Base-by-base conservation (phyloP, 2,329 filamentous ascomycete genomes). In the Cercospora nicotianae region DNA sequence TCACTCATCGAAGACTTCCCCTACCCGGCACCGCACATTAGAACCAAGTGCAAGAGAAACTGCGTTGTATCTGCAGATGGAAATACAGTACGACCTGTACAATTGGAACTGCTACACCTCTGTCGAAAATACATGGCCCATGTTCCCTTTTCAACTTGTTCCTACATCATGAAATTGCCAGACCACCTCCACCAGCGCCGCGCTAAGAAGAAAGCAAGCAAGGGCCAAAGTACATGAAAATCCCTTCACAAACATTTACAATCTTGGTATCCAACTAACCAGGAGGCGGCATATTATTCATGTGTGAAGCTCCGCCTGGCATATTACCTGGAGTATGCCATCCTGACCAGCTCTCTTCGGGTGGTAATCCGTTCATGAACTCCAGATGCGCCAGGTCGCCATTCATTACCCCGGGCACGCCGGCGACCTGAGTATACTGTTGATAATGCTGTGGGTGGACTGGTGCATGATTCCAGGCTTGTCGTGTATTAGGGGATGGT, bases 271-370 rank as follows among this genome's bases (percentile, higher is more conserved):
- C n/a, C n/a, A n/a, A n/a, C n/a, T n/a, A n/a, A 5, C 55, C 55
- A 59, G 55, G 55, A 12, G 55, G 55, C 16, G 16, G 55, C 55
- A 59, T 33, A 3, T 16, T 9, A 33, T 58, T 58, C 55, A 58
- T 23, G 36, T 59, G 55, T 12, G 55, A 10, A 8, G 30, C 10
- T 3, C 55, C 55, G 1, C 28, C 65, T 13, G 66, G 59, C 20
- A 64, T 51, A 4, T 33, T 23, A 3, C 16, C 36, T 5, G 68
- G 55, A 1, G 60, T 60, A 60, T 73, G 72, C 72, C 72, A 73
- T 23, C 67, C 36, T 3, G 64, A 61, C 72, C 72, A 73, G 42
- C 69, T 69, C 6, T 72, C 67, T 12, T 71, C 69, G 5, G 66
- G 61, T 7, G 72, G 71, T 18, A 74, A 18, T 2, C 66, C 63